Percentiles rank a stretch among this genome's conserved stretches.
phyloP scores from a whole-genome alignment of 106 monocot species.

The Platanthera guangdongensis region DNA sequence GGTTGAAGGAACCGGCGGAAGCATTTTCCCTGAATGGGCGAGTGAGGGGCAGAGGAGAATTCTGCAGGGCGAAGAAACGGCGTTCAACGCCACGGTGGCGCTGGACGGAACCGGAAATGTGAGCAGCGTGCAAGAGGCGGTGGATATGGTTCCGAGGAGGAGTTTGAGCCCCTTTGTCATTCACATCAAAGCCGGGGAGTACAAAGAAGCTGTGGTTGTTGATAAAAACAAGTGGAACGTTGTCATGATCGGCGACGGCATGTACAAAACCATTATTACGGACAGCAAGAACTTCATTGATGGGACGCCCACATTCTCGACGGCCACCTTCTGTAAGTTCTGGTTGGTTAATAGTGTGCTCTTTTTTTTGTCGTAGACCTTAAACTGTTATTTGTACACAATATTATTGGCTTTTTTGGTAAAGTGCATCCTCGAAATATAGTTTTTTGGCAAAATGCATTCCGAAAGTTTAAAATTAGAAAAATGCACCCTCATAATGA shows the following conservation, averaged over 20 bases:
- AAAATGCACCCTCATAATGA: no score
- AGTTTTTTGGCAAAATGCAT: no score
- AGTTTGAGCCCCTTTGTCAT: conserved; percentile 8
- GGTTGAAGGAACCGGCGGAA: no score
- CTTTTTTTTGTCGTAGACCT: no score
- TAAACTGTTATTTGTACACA: no score
- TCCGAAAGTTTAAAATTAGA: no score
- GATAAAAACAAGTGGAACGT: conserved; percentile 15
- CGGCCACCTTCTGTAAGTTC: conserved; percentile 14
- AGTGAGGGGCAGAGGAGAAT: not conserved
- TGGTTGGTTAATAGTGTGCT: no score
- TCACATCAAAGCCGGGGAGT: conserved; percentile 13
- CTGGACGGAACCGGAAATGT: conserved; percentile 15
- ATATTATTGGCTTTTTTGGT: no score
- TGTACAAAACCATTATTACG: conserved; percentile 11
- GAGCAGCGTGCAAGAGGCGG: conserved; percentile 7
- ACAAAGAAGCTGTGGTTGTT: conserved; percentile 10
- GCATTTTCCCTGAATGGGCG: no score
- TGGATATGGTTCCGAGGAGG: conserved; percentile 10
- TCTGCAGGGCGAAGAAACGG: not conserved
- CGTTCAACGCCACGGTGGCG: conserved; percentile 15
- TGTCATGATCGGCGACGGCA: conserved; percentile 24
- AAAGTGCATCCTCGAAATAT: no score
- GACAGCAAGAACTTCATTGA: conserved; percentile 7
- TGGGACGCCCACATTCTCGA: conserved; percentile 10